phyloP scores from a whole-genome alignment of 2,329 filamentous ascomycete species.

The Trichothecium sympodiale region DNA sequence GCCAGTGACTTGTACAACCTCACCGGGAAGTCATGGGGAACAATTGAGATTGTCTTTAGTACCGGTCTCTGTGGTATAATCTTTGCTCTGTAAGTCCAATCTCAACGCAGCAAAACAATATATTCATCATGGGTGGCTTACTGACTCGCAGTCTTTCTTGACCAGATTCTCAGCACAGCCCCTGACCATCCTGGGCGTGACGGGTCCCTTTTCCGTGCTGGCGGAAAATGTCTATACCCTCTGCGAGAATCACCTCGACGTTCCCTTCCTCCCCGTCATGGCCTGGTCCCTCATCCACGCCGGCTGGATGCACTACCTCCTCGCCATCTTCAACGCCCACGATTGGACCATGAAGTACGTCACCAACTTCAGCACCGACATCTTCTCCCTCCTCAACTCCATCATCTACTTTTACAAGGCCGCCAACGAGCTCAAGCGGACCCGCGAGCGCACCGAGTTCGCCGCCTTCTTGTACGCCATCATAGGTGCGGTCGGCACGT shows the following conservation, averaged over 20 bases:
- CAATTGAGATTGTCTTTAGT: constrained; percentile 56
- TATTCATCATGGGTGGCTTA: no score
- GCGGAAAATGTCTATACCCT: constrained; percentile 54
- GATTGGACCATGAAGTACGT: constrained; percentile 64
- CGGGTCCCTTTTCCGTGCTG: constrained; percentile 55
- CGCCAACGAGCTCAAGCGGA: constrained; percentile 50
- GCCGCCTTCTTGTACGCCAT: constrained; percentile 55
- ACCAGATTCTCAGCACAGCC: constrained; percentile 45
- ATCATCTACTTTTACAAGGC: constrained; percentile 61
- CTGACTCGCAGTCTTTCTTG: no score
- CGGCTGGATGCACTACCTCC: constrained; percentile 52
- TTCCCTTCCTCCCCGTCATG: constrained; percentile 56
- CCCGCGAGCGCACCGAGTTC: constrained; percentile 42
- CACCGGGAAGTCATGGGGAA: constrained; percentile 53
- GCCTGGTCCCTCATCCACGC: constrained; percentile 56
- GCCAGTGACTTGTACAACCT: constrained; percentile 52
- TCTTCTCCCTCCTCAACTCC: constrained; percentile 55
- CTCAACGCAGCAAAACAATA: no score
- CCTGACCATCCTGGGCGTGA: constrained; percentile 54
- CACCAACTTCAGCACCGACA: constrained; percentile 54
- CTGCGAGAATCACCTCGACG: constrained; percentile 41
- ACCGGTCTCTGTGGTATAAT: constrained; percentile 53
- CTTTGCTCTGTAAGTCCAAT: constrained; percentile 46
- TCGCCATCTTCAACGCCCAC: constrained; percentile 56
- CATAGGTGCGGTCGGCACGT: constrained; percentile 53